Conservation (phyloP, 2,329 filamentous ascomycete species). For the Fusarium sp. region DNA sequence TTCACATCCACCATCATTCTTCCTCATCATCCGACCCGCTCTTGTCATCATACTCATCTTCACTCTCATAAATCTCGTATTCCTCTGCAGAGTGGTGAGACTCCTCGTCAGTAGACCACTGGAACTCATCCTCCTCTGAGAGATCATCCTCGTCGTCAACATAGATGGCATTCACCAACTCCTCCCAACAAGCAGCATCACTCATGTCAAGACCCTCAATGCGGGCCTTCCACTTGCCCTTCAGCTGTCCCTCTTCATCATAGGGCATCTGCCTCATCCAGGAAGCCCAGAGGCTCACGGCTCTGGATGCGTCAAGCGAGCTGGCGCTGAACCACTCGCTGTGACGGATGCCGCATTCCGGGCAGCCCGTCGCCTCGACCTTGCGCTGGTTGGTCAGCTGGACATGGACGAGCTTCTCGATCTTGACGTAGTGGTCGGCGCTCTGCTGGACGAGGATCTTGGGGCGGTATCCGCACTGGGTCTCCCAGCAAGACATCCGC, state of each 20-base stretch:
- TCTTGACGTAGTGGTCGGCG: constrained; percentile 39
- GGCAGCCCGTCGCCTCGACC: constrained; percentile 40
- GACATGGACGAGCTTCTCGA: constrained; percentile 47
- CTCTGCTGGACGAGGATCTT: constrained; percentile 21
- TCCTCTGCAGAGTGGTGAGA: neutral
- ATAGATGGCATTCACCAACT: constrained; percentile 30
- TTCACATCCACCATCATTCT: neutral
- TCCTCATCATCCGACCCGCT: neutral
- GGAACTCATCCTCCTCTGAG: constrained; percentile 19
- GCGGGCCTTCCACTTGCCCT: constrained; percentile 37
- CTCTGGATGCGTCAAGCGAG: constrained; percentile 16
- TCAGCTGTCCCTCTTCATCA: constrained; percentile 38
- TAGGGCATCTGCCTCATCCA: constrained; percentile 48
- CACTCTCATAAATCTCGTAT: neutral
- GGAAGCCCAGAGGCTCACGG: constrained; percentile 42
- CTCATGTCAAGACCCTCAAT: constrained; percentile 40
- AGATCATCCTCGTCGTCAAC: constrained; percentile 31
- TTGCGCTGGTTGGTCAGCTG: constrained; percentile 43
- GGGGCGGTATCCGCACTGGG: constrained; percentile 42
- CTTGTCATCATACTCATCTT: constrained; percentile 6
- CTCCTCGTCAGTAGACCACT: constrained; percentile 14
- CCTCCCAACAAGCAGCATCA: constrained; percentile 43
- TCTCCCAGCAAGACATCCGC: constrained; percentile 42
- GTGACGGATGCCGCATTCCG: constrained; percentile 37
- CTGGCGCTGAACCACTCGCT: constrained; percentile 47